A percentile compares a stretch with the other conserved stretches of the same genome.
Conservation (phyloP, 2,329 filamentous ascomycete genomes). For the Cucurbitaria berberidis region DNA sequence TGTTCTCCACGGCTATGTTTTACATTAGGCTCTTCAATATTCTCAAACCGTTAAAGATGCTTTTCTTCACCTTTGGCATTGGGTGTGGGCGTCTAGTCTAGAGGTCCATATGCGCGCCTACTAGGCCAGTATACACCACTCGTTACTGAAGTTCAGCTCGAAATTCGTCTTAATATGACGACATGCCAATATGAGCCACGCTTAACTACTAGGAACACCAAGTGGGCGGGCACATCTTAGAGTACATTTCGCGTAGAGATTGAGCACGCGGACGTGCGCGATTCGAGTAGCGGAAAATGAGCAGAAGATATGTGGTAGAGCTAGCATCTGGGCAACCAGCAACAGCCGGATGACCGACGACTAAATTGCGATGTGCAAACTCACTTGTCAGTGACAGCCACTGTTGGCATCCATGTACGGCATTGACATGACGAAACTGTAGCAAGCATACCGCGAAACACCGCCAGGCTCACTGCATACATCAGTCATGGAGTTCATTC, state of each 20-base stretch:
- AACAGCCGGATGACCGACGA: slow-evolving; percentile 13
- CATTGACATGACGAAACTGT: background rate
- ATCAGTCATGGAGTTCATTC: background rate
- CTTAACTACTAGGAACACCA: background rate
- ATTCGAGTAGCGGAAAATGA: slow-evolving; percentile 1
- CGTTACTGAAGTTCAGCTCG: background rate
- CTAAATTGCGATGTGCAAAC: slow-evolving; percentile 26
- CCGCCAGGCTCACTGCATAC: background rate
- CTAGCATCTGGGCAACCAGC: slow-evolving; percentile 15
- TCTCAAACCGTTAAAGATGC: no score
- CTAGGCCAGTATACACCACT: background rate
- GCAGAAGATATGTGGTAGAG: background rate
- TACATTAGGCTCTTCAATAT: no score
- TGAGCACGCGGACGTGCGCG: background rate
- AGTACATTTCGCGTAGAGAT: background rate
- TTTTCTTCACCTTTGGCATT: no score
- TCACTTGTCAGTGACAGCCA: slow-evolving; percentile 10
- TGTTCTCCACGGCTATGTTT: no score
- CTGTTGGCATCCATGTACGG: background rate
- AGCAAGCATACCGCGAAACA: background rate
- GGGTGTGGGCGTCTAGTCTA: no score
- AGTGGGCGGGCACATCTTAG: background rate
- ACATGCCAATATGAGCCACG: background rate
- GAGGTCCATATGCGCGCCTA: no score
- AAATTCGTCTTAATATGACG: background rate